Base-by-base conservation (phyloP, 768 basidiomycete genomes). In the Leccinum broughii region DNA sequence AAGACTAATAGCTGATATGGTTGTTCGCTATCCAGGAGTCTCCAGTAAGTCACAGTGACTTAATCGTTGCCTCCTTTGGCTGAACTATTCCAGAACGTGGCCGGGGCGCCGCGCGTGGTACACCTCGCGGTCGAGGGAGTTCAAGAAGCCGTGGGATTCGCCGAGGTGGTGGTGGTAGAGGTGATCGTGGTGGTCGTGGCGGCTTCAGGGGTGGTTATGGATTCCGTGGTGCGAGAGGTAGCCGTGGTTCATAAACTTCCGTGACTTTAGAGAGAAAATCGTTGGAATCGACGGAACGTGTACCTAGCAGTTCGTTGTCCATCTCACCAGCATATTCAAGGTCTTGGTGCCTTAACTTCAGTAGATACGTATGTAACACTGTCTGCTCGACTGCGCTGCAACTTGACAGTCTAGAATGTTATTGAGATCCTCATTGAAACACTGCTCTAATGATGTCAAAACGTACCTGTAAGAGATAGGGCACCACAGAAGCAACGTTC, bases 381-480 rank as follows among this genome's bases (percentile, higher is more conserved):
- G 56, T 77, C 72, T 17, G 81, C 77, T 41, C 88, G 82, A 69
- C 82, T 81, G 56, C 77, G 73, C 64, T 88, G 86, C 51, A 72
- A 72, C 17, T 76, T 72, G 34, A 83, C 74, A 10, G 72, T 75
- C 86, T 87, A 50, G 41, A 61, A 30, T 14, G n/a, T 24, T 13
- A 7, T 58, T 28, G 9, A 22, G 15, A 41, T 35, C 1, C 4
- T 10, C 35, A 17, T 3, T 13, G 7, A 3, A 3, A 35, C 7
- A 24, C 4, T 26, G 4, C 11, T 30, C 1, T 26, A 57, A 54
- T 28, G 14, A 24, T 0, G 24, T 34, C 15, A 46, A 30, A 46
- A 67, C 77, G 11, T 57, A 84, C 87, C 75, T 88, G 85, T 28
- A 77, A 76, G 15, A 87, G 70, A 61, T 83, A 80, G 35, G 83